Evolutionary conservation across 78 protist genomes (phyloP).

Genomic region (Emiliania huxleyi): DNA sequence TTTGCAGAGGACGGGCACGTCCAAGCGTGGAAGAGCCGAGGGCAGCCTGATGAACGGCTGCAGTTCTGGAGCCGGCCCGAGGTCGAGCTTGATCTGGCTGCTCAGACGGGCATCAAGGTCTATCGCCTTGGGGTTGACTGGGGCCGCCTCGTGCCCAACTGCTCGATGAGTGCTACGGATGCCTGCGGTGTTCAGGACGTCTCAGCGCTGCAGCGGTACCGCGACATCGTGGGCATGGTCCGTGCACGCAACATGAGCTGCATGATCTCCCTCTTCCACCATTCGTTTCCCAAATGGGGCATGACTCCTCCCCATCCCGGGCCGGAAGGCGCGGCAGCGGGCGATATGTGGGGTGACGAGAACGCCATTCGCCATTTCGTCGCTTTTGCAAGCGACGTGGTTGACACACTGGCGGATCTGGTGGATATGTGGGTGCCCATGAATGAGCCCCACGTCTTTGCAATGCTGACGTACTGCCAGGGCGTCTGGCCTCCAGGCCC

Average conservation of each 20-base stretch:
- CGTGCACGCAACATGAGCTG: background rate
- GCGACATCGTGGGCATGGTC: background rate
- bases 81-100: background rate
- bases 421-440: background rate
- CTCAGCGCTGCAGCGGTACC: background rate
- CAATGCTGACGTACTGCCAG: background rate
- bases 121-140: background rate
- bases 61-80: background rate
- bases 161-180: background rate
- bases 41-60: background rate
- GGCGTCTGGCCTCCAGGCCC: background rate
- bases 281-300: background rate
- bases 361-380: background rate
- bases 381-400: background rate
- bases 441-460: background rate
- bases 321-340: background rate
- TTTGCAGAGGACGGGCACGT: background rate
- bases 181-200: background rate
- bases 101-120: background rate
- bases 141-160: background rate
- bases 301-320: background rate
- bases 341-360: background rate
- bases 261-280: conserved; percentile 18
- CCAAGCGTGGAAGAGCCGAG: background rate
- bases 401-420: background rate